Percentiles rank a stretch among this genome's conserved stretches.
Evolutionary conservation across 805 yeast genomes (phyloP).

Genomic region (Lachancea fermentati): DNA sequence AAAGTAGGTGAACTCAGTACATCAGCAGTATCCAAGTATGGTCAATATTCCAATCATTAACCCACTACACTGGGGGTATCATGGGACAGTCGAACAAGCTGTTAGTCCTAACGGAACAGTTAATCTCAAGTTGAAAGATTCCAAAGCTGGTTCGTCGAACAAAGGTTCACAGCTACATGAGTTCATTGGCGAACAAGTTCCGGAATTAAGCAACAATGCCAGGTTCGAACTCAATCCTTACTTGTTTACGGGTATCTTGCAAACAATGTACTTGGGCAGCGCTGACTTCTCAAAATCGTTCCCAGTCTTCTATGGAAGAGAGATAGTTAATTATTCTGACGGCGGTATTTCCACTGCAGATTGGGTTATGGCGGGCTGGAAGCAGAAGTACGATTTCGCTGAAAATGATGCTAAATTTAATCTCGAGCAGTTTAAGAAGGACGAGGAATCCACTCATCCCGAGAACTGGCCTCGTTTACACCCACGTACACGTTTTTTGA

Average conservation of each 20-base stretch:
- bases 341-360: conserved; percentile 74
- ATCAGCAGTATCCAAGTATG: no score
- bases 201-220: conserved; percentile 43
- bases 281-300: conserved; percentile 48
- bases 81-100: conserved; percentile 30
- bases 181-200: conserved; percentile 31
- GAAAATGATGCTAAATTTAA: conserved; percentile 16
- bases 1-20: no score
- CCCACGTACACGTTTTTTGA: conserved; percentile 60
- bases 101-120: conserved; percentile 21
- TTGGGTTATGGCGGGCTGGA: conserved; percentile 42
- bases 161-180: conserved; percentile 16
- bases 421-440: conserved; percentile 26
- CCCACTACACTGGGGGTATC: conserved; percentile 32
- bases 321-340: conserved; percentile 51
- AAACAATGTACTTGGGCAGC: conserved; percentile 63
- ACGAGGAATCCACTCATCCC: conserved; percentile 39
- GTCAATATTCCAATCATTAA: conserved; percentile 12
- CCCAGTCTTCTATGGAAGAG: conserved; percentile 68
- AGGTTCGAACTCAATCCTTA: conserved; percentile 57
- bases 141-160: conserved; percentile 4
- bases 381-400: conserved; percentile 15
- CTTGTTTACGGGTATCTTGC: conserved; percentile 67
- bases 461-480: conserved; percentile 56
- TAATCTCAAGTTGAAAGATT: conserved; percentile 18